A percentile compares a stretch with the other conserved stretches of the same genome.
Evolutionary conservation across 768 basidiomycete genomes (phyloP).

Genomic region (Lactarius pseudohatsudake): DNA sequence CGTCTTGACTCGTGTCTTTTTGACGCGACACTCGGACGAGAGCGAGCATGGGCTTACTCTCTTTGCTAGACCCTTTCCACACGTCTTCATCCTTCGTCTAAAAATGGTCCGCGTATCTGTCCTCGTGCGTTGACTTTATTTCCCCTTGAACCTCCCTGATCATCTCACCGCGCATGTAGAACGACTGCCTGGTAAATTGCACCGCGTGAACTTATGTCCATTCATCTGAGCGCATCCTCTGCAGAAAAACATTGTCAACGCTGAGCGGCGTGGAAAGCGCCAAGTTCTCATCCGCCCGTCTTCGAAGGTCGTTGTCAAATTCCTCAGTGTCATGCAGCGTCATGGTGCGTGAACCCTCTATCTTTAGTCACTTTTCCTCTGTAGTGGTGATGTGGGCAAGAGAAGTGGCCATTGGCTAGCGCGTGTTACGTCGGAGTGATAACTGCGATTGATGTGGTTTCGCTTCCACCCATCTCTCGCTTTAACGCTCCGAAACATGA

Average conservation of each 20-base stretch:
- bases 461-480: conserved; percentile 65
- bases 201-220: background rate
- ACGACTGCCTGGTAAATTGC: conserved; percentile 57
- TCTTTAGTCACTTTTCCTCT: background rate
- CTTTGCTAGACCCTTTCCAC: conserved; percentile 29
- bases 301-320: conserved; percentile 97
- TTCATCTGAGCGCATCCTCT: conserved; percentile 19
- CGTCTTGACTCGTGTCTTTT: conserved; percentile 78
- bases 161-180: conserved; percentile 35
- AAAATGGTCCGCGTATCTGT: conserved; percentile 91
- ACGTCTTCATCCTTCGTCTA: conserved; percentile 27
- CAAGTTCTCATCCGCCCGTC: conserved; percentile 98
- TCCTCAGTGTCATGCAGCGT: conserved; percentile 97
- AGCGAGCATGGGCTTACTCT: conserved; percentile 44
- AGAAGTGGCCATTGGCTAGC: background rate
- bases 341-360: conserved; percentile 68
- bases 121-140: conserved; percentile 45
- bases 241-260: conserved; percentile 98
- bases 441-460: conserved; percentile 76
- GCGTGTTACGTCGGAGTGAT: conserved; percentile 60
- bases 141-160: background rate
- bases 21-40: conserved; percentile 85
- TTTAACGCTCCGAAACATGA: conserved; percentile 82
- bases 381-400: background rate
- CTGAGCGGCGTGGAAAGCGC: conserved; percentile 98